phyloP scores from a whole-genome alignment of 1,284 basidiomycete genomes.

The Golubevia pallescens region DNA sequence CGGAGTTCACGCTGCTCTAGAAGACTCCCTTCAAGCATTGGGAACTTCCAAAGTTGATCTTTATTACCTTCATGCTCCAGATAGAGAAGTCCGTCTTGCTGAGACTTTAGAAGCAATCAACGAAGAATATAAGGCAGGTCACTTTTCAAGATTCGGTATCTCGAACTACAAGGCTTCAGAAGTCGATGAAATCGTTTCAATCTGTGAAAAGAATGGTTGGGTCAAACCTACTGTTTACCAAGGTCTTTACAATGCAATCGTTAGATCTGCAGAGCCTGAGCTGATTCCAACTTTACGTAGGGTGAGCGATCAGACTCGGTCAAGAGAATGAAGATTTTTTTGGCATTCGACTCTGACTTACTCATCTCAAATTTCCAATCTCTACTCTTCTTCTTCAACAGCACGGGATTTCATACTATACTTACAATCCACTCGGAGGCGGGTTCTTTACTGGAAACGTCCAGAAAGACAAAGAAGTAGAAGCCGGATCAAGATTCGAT shows the following conservation, averaged over 20 bases:
- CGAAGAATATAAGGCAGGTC: constrained; percentile 69
- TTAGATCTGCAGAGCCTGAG: constrained; percentile 23
- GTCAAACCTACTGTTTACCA: constrained; percentile 75
- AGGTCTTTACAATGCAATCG: constrained; percentile 65
- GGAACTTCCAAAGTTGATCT: constrained; percentile 66
- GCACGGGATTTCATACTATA: constrained; percentile 33
- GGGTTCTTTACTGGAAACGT: constrained; percentile 35
- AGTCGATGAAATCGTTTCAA: constrained; percentile 68
- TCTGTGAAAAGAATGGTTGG: constrained; percentile 70
- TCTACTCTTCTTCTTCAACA: constrained; percentile 30
- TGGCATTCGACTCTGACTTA: too few relatives aligned
- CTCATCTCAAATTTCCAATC: too few relatives aligned
- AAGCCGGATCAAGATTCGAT: constrained; percentile 32
- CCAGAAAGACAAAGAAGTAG: constrained; percentile 2
- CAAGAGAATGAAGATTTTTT: too few relatives aligned
- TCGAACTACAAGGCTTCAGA: constrained; percentile 67
- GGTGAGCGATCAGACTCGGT: not conserved
- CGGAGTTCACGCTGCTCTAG: constrained; percentile 19
- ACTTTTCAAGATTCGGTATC: constrained; percentile 68
- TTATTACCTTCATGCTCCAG: constrained; percentile 71
- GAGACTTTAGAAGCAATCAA: constrained; percentile 69
- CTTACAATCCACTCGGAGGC: constrained; percentile 52
- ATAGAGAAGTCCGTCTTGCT: constrained; percentile 68
- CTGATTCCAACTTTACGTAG: constrained; percentile 38
- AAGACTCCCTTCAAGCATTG: constrained; percentile 61